Base-by-base conservation (phyloP, 179 eudicot genomes). In the Corrigiola litoralis region DNA sequence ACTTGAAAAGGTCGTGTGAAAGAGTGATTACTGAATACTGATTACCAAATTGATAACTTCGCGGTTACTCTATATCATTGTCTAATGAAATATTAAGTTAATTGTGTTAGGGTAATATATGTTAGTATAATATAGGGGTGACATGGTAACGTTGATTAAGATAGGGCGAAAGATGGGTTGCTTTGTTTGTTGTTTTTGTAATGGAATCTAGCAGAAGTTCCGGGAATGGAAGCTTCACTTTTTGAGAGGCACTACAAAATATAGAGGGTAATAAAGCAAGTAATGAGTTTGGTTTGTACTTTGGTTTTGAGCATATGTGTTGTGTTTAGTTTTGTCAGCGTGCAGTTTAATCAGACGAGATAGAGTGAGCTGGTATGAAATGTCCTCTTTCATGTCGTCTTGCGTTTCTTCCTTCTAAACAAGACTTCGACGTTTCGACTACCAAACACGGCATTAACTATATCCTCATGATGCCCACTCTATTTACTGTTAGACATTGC, bases 141-240 rank as follows among this genome's bases (percentile, higher is more conserved):
- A n/a, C n/a, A n/a, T n/a, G n/a, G n/a, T 12, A 12, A 1, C 33
- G 24, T 7, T 50, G 24, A 6, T 49, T 28, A 49, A 18, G n/a
- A 49, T 4, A 6, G 23, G 4, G 4, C 12, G 28, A 16, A 14
- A 4, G 40, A 27, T 25, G n/a, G n/a, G 4, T 48, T 18, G 23
- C 37, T 28, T 41, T 12, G 31, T 64, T 24, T 58, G 14, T 29
- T 33, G 52, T 5, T 27, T 41, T 27, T 13, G 14, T 0, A 28
- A 44, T 23, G 21, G 50, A 28, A 53, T 41, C 61, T 66, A 21
- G 23, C 31, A 47, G 53, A 33, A 10, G 1, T 11, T 51, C 49
- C 44, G 32, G 20, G 48, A 64, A 63, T 48, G 56, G 68, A 64
- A 50, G 36, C 14, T 51, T 24, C 68, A 40, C 60, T 17, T 51